Percentiles rank a stretch among this genome's conserved stretches.
phyloP scores from a whole-genome alignment of 768 basidiomycete species.

The Russula brevipes region DNA sequence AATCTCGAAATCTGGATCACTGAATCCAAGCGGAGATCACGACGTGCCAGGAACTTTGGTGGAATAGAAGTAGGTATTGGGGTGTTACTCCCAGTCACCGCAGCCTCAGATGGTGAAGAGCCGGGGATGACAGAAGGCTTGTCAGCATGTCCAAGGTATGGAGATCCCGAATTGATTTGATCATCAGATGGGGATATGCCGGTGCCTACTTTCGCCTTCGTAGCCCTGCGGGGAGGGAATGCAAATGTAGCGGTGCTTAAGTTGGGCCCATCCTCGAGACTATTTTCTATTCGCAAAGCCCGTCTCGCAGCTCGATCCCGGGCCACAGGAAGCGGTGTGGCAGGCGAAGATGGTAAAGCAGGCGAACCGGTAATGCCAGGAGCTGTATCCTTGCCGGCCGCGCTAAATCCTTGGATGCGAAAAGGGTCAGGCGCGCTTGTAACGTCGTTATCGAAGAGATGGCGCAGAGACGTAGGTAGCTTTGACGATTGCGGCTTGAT shows the following conservation, averaged over 20 bases:
- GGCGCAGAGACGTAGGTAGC: slow-evolving; percentile 72
- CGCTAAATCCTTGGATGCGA: slow-evolving; percentile 38
- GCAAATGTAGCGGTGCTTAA: slow-evolving; percentile 49
- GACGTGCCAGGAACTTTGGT: not conserved
- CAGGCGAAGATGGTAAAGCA: slow-evolving; percentile 28
- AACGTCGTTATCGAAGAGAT: slow-evolving; percentile 64
- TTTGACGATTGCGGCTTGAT: slow-evolving; percentile 47
- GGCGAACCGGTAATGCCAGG: slow-evolving; percentile 25
- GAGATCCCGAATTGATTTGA: slow-evolving; percentile 1
- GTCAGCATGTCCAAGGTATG: not conserved
- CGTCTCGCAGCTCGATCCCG: slow-evolving; percentile 32
- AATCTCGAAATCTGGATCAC: slow-evolving; percentile 1
- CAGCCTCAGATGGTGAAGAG: slow-evolving; percentile 1
- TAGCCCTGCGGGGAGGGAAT: slow-evolving; percentile 43
- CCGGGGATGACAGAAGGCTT: not conserved
- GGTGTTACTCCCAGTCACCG: not conserved
- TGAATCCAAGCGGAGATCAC: slow-evolving; percentile 6
- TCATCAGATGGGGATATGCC: slow-evolving; percentile 4
- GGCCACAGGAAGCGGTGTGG: slow-evolving; percentile 38
- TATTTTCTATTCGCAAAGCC: slow-evolving; percentile 30
- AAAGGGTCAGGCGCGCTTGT: slow-evolving; percentile 37
- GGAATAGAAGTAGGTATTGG: not conserved
- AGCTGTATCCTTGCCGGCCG: slow-evolving; percentile 21
- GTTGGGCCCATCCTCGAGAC: slow-evolving; percentile 39
- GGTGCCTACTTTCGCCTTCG: slow-evolving; percentile 5